These are phyloP conservation scores for Penicillium polonicum DNA, from an alignment of 2,329 filamentous ascomycete species.

Conservation along the genomic window DNA sequence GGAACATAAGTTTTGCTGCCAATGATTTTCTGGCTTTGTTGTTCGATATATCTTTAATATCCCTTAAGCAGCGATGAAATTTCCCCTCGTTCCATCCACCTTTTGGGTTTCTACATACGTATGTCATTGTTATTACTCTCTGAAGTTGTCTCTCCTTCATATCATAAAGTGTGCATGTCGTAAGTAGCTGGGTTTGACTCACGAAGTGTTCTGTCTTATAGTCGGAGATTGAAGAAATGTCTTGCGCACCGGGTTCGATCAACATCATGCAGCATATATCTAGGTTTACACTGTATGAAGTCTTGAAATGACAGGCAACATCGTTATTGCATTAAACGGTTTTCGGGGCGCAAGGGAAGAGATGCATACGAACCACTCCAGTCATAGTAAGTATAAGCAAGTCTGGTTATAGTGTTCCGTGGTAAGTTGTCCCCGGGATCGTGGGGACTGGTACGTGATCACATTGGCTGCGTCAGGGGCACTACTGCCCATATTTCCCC, in stretches of 20 bases:
- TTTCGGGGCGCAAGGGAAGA: not conserved
- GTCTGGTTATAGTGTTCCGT: not conserved
- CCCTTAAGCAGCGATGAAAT: conserved; percentile 41
- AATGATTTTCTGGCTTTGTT: conserved; percentile 37
- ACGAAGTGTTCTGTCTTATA: too few relatives aligned
- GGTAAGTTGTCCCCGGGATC: not conserved
- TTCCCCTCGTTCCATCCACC: conserved; percentile 33
- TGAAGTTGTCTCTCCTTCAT: not conserved
- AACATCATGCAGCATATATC: not conserved
- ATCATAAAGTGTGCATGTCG: not conserved
- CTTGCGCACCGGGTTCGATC: not conserved
- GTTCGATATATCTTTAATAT: conserved; percentile 44
- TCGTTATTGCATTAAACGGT: not conserved
- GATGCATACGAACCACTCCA: too few relatives aligned
- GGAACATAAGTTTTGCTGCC: conserved; percentile 39
- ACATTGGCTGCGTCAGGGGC: not conserved
- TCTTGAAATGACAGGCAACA: too few relatives aligned
- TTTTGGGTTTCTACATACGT: conserved; percentile 15
- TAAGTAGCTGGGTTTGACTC: not conserved
- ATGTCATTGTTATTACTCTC: conserved; percentile 25
- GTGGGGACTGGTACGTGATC: not conserved
- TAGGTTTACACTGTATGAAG: not conserved
- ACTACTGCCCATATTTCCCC: not conserved
- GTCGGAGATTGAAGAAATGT: not conserved
- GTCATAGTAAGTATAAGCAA: not conserved